phyloP scores from a whole-genome alignment of 2,329 filamentous ascomycete genomes.

The Fusarium graminum region DNA sequence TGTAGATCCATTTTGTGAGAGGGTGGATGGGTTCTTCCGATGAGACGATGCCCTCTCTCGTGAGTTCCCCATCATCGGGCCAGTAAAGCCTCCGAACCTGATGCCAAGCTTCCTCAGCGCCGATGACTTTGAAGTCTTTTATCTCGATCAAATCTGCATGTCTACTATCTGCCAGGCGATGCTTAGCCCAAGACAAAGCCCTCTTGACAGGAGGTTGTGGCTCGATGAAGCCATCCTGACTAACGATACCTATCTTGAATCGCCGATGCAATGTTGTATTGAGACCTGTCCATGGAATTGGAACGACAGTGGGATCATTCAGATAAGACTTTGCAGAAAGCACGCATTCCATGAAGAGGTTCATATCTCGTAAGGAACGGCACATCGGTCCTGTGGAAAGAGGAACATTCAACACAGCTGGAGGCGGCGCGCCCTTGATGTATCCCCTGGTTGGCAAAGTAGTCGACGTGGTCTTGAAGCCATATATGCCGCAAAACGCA shows the following conservation, averaged over 20 bases:
- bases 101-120: conserved; percentile 47
- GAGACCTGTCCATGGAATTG: conserved; percentile 51
- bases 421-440: conserved; percentile 40
- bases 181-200: conserved; percentile 54
- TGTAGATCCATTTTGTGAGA: conserved; percentile 58
- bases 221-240: conserved; percentile 54
- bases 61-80: conserved; percentile 58
- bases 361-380: conserved; percentile 43
- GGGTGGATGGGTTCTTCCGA: conserved; percentile 60
- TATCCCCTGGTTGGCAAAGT: conserved; percentile 26
- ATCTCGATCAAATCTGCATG: conserved; percentile 47
- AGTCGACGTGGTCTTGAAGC: conserved; percentile 27
- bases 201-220: conserved; percentile 57
- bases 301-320: conserved; percentile 49
- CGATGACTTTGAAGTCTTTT: conserved; percentile 54
- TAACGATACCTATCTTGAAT: conserved; percentile 60
- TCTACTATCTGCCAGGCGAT: conserved; percentile 35
- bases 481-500: conserved; percentile 29
- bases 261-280: conserved; percentile 16
- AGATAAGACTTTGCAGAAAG: conserved; percentile 40
- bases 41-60: conserved; percentile 49
- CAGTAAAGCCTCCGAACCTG: conserved; percentile 60
- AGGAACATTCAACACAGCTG: conserved; percentile 52
- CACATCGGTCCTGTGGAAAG: conserved; percentile 44
- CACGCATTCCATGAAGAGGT: conserved; percentile 36